Evolutionary conservation across 2,329 filamentous ascomycete genomes (phyloP), one percentile per base, ranked within the genome.

Genomic region (Cercospora brassicicola): DNA sequence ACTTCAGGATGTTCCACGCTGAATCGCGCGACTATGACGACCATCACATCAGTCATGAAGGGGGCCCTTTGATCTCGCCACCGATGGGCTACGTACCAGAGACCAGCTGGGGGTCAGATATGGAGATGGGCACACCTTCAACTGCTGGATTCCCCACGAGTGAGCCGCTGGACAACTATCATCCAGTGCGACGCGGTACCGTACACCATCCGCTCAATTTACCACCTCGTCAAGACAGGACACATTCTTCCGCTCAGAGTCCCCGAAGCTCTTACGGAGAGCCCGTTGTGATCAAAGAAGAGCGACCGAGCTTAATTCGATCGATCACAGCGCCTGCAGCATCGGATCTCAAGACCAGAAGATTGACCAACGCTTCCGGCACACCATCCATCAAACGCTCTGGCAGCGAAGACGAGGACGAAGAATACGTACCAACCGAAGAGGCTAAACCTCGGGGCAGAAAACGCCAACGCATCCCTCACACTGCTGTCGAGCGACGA

Each of bases 381-480:
- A 69, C 70, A 9, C 62, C 72, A 1, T 65, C 70, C 18, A 65
- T 72, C 63, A 77, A 73, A 64, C 72, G 70, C 9, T 67, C 66
- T 8, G 72, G 68, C 28, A 75, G 73, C 68, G 76, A 77, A 20
- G 74, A 76, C 18, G 75, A 74, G 64, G 75, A 77, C 53, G 75
- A 77, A 9, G 74, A 75, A 11, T 75, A 74, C 68, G 66, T 73
- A 6, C 73, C 74, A 20, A 65, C 42, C 28, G 70, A 67, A 30
- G 70, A 69, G 28, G 65, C 59, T 6, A 73, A 72, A 55, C 66
- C 64, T 15, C 72, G 77, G 56, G 75, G 73, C 68, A 66, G 76
- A 30, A 77, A 76, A 60, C 76, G 77, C 4, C 75, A 77, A 62
- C 77, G 77, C 59, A 78, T 79, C 56, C 77, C 77, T 6, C 78